Conservation (phyloP, 371 early-diverging fungal genomes). For the Batkoa obscura region DNA sequence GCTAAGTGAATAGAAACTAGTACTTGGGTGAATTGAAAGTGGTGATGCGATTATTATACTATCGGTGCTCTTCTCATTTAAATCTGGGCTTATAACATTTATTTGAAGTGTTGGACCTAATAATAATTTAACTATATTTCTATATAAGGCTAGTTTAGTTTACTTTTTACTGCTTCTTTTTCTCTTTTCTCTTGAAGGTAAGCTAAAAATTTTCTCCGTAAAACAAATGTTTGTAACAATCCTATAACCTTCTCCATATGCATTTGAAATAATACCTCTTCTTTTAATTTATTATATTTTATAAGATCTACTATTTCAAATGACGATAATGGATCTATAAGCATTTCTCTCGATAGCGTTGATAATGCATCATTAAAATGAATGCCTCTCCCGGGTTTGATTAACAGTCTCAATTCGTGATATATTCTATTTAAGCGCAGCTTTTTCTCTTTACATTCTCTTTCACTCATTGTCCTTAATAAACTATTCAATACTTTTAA, state of each 20-base stretch:
- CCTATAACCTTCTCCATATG: constrained; percentile 3
- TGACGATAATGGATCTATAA: constrained; percentile 1
- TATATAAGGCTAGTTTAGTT: neutral
- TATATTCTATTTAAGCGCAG: constrained; percentile 14
- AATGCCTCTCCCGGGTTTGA: constrained; percentile 9
- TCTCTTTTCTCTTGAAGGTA: neutral
- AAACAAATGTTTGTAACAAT: constrained; percentile 1
- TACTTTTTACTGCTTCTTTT: neutral
- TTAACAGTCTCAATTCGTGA: constrained; percentile 13
- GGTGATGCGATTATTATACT: no score
- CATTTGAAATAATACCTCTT: neutral
- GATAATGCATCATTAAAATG: constrained; percentile 1
- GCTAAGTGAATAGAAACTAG: neutral
- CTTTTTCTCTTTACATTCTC: constrained; percentile 7
- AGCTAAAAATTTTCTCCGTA: neutral
- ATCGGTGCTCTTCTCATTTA: neutral
- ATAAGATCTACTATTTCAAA: constrained; percentile 3
- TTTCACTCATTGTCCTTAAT: constrained; percentile 10
- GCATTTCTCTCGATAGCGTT: neutral
- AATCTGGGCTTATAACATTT: neutral
- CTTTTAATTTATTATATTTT: neutral
- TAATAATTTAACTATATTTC: neutral
- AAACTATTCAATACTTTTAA: constrained; percentile 15
- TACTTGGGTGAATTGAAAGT: no score
- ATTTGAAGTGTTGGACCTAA: neutral